Evolutionary conservation across 441 rosid genomes (phyloP), one percentile per base, ranked within the genome.

Genomic region (Kokia cookei): DNA sequence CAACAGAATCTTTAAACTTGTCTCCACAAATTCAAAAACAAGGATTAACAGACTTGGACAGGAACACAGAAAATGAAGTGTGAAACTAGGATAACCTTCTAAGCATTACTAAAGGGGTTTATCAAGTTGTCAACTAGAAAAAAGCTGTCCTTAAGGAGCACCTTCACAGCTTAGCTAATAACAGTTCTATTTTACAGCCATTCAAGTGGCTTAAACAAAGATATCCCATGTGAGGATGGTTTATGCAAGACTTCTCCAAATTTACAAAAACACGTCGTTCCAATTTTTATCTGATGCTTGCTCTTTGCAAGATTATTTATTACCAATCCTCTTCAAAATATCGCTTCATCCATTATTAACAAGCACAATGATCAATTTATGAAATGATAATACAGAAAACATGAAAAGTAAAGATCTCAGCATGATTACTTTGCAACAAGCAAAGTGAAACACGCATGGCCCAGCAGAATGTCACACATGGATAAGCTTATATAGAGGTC

Each of bases 401-500:
- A 32, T 5, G 11, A 54, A 65, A 51, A n/a, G 32, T 17, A 61
- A 55, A 13, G 26, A 50, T 35, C 55, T 51, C 48, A 47, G 62
- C 69, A 51, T 14, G 76, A 63, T 64, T 72, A 17, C 24, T 40
- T 64, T 32, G 40, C 71, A 73, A 65, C 40, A 62, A 61, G 50
- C 53, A 47, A 45, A 54, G 71, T 29, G 40, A 60, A 67, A 47
- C 26, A 66, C 26, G 37, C 55, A 66, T 45, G 22, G 27, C 26
- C 45, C 42, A 32, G 57, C 65, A 59, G 26, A 35, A 51, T 14
- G n/a, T 24, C 5, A 51, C 24, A 53, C 15, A 65, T 14, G 77
- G 77, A 59, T 69, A 76, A 73, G 50, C 67, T 42, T 54, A 66
- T 35, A 57, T 54, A 62, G 72, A 51, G 73, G 75, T 76, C 73